Evolutionary conservation across 108 stramenopile genomes (phyloP).

Genomic region (Cylindrotheca fusiformis): DNA sequence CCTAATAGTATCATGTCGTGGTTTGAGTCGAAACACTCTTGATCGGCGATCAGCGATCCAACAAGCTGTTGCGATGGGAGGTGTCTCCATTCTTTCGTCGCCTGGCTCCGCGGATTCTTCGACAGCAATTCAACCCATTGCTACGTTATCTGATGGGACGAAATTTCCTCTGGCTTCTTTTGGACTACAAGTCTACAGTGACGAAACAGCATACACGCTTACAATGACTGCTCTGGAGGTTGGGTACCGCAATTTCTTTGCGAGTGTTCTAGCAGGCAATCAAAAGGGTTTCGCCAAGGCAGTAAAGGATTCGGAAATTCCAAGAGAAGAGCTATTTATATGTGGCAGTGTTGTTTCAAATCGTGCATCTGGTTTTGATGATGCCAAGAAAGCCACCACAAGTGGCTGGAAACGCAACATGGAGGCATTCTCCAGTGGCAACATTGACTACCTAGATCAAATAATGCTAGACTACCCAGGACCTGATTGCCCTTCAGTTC

Average conservation of each 20-base stretch:
- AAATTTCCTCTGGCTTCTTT: slow-evolving; percentile 68
- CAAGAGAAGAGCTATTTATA: slow-evolving; percentile 66
- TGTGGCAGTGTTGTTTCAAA: slow-evolving; percentile 77
- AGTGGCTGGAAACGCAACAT: slow-evolving; percentile 71
- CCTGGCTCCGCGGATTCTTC: slow-evolving; percentile 4
- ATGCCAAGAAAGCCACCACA: slow-evolving; percentile 54
- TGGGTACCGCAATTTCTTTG: slow-evolving; percentile 81
- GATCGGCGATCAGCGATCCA: slow-evolving; percentile 27
- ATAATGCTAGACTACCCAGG: slow-evolving; percentile 86
- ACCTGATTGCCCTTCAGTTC: slow-evolving; percentile 65
- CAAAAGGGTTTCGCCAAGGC: slow-evolving; percentile 76
- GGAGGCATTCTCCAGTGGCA: slow-evolving; percentile 53
- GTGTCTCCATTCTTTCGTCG: slow-evolving; percentile 1
- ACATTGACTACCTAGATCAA: slow-evolving; percentile 71
- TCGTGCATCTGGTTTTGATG: slow-evolving; percentile 53
- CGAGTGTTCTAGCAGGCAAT: slow-evolving; percentile 71
- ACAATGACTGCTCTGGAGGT: slow-evolving; percentile 65
- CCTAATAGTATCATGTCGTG: too few relatives aligned
- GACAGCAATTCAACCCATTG: slow-evolving; percentile 17
- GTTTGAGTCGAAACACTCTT: too few relatives aligned
- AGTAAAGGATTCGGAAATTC: slow-evolving; percentile 57
- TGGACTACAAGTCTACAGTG: slow-evolving; percentile 72
- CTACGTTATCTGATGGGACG: slow-evolving; percentile 35
- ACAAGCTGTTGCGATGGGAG: not conserved
- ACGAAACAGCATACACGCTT: slow-evolving; percentile 68